Evolutionary conservation across 1,284 basidiomycete genomes (phyloP).

Genomic region (Boletus calvinii): DNA sequence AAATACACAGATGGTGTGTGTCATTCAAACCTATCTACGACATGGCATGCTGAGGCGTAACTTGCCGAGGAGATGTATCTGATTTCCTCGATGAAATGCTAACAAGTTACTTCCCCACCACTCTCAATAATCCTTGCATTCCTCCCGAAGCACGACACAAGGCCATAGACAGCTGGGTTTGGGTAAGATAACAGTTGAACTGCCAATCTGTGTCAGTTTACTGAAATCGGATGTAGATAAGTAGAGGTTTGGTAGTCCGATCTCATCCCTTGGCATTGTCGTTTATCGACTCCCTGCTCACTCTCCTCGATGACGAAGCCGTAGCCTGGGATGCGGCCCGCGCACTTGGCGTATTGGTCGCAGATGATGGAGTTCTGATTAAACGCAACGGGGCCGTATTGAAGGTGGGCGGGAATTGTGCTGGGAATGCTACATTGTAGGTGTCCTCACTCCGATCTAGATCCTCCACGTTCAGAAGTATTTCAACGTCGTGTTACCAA

Average conservation of each 20-base stretch:
- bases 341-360: conserved; percentile 66
- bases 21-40: not conserved
- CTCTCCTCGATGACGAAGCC: conserved; percentile 59
- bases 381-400: conserved; percentile 77
- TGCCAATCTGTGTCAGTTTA: conserved; percentile 9
- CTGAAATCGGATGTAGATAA: conserved; percentile 49
- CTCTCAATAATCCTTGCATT: conserved; percentile 38
- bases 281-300: conserved; percentile 67
- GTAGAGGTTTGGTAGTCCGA: conserved; percentile 76
- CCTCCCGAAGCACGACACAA: conserved; percentile 45
- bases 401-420: conserved; percentile 49
- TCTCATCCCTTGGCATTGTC: conserved; percentile 59
- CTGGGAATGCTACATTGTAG: not conserved
- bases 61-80: conserved; percentile 41
- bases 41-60: not conserved
- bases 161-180: conserved; percentile 66
- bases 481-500: conserved; percentile 73
- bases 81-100: conserved; percentile 46
- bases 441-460: conserved; percentile 41
- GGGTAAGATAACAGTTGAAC: conserved; percentile 45
- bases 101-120: conserved; percentile 46
- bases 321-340: conserved; percentile 71
- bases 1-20: conserved; percentile 63
- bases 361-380: conserved; percentile 59
- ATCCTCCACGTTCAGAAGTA: conserved; percentile 85